phyloP scores from a whole-genome alignment of 257 asterid genomes.

The Solanum stenotomum region DNA sequence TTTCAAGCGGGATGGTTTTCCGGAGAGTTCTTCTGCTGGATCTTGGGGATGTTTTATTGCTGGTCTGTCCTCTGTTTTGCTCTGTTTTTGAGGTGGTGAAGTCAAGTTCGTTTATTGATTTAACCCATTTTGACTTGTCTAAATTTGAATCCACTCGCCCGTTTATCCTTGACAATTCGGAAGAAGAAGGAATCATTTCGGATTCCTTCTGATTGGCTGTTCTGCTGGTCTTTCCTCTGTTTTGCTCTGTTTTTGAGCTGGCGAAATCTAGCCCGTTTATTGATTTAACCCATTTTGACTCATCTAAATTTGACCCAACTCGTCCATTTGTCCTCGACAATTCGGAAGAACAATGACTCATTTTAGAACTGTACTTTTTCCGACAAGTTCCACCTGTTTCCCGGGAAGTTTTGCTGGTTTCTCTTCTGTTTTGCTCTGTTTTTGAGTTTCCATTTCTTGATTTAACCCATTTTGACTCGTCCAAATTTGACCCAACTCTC shows the following conservation, averaged over 20 bases:
- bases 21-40: neutral
- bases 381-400: neutral
- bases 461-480: neutral
- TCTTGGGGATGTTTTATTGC: neutral
- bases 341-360: conserved; percentile 18
- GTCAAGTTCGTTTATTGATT: neutral
- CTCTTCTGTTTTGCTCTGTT: neutral
- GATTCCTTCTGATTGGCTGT: conserved; percentile 8
- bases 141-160: neutral
- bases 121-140: neutral
- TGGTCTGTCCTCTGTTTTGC: neutral
- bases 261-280: neutral
- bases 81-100: neutral
- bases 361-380: conserved; percentile 9
- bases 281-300: neutral
- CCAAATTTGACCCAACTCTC: neutral
- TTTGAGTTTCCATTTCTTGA: neutral
- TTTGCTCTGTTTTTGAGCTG: neutral
- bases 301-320: neutral
- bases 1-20: neutral
- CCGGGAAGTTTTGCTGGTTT: neutral
- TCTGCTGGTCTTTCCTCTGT: neutral
- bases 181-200: conserved; percentile 19
- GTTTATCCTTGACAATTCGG: neutral
- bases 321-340: neutral